Percentiles rank a stretch among this genome's conserved stretches.
phyloP scores from a whole-genome alignment of 306 rosid species.

The Castanospermum australe region DNA sequence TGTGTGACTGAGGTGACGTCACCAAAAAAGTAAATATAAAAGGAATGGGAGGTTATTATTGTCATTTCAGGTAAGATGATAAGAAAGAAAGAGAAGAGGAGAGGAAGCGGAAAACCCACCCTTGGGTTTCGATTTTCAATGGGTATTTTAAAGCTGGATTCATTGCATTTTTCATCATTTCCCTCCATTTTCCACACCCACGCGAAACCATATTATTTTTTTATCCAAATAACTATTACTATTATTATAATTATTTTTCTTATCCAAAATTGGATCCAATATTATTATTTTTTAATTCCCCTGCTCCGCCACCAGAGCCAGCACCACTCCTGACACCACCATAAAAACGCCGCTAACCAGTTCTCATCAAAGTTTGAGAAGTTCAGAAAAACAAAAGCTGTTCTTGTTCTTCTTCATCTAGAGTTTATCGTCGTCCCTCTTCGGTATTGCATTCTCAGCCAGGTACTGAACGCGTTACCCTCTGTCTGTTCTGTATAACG shows the following conservation, averaged over 20 bases:
- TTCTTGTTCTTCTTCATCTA: constrained; percentile 1
- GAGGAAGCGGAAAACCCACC: constrained; percentile 27
- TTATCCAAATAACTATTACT: too few species aligned
- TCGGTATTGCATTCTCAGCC: background rate
- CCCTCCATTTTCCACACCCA: constrained; percentile 39
- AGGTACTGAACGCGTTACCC: constrained; percentile 12
- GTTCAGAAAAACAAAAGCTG: background rate
- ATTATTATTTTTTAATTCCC: constrained; percentile 19
- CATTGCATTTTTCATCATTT: constrained; percentile 24
- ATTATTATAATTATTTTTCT: background rate
- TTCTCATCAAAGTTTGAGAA: background rate
- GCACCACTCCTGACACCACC: too few species aligned
- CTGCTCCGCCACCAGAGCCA: constrained; percentile 23
- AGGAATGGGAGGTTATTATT: background rate
- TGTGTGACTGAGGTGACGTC: background rate
- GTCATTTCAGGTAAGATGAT: background rate
- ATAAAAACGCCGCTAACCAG: constrained; percentile 9
- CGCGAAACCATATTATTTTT: too few species aligned
- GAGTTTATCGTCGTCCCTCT: constrained; percentile 26
- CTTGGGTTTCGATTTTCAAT: background rate
- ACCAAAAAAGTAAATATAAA: background rate
- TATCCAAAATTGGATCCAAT: background rate
- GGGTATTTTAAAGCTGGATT: background rate
- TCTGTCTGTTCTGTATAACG: background rate
- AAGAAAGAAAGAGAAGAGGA: too few species aligned